Base-by-base conservation (phyloP, 148 eudicot genomes). In the Dianthus caryophyllus region DNA sequence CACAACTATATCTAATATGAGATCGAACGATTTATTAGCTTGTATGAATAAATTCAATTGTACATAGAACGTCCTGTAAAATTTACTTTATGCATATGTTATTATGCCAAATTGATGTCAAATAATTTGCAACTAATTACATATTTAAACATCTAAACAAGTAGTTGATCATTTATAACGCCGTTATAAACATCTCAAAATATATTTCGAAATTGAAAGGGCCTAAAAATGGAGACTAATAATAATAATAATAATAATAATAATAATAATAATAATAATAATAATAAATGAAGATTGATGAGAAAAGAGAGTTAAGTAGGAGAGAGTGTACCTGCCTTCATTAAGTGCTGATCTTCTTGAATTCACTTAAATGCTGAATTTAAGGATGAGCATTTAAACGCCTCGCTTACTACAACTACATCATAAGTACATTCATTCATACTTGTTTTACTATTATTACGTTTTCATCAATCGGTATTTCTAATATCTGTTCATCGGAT, bases 351-450 rank as follows among this genome's bases (percentile, higher is more conserved):
- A 63, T 62, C 76, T 52, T 83, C 74, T 73, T 83, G 75, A 85
- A 78, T 80, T 76, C 83, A 76, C 54, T 80, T 85, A 74, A 85
- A 83, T 85, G 86, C 82, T 79, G 76, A 82, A 73, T 85, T 82
- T 69, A 85, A 82, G 86, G 84, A 78, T 72, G 69, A 59, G 84
- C 89, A 82, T 82, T 85, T 47, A 82, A 78, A 65, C 76, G 69
- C 83, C 84, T 80, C 79, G 79, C 82, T 80, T 80, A 73, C 76
- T 75, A 49, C 85, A 77, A 76, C 74, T 21, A 69, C 66, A 50
- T 3, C 4, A 13, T 16, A 50, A 59, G 49, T 58, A 65, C 65
- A n/a, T 33, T n/a, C 5, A 16, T 2, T 4, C 20, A 6, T 44
- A 43, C 27, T 70, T 18, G 13, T 21, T 5, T 25, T 33, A 33